phyloP scores from a whole-genome alignment of 371 early-diverging fungal species.

The Mucor velutinosus region DNA sequence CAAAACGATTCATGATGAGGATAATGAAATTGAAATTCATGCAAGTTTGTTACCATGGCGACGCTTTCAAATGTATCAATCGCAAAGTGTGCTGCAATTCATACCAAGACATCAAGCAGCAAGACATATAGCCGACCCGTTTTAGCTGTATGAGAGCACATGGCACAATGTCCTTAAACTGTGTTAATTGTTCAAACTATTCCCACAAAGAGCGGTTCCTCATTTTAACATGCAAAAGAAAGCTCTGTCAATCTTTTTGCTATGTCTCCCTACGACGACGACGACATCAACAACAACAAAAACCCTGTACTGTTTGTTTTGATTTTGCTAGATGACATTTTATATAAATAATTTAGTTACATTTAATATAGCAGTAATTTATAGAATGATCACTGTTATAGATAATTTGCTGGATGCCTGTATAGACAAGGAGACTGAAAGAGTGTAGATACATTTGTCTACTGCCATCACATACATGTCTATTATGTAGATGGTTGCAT shows the following conservation, averaged over 20 bases:
- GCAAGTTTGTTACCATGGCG: neutral
- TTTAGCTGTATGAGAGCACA: neutral
- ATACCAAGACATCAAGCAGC: too few species aligned
- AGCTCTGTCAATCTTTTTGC: too few species aligned
- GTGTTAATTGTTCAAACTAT: neutral
- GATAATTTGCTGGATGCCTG: neutral
- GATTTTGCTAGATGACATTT: slow-evolving; percentile 7
- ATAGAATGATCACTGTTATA: neutral
- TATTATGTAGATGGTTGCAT: neutral
- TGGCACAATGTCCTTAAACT: slow-evolving; percentile 2
- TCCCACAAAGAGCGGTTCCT: neutral
- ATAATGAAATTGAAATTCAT: slow-evolving; percentile 1
- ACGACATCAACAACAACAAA: too few species aligned
- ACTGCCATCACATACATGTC: neutral
- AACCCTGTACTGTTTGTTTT: slow-evolving; percentile 5
- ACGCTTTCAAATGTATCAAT: neutral
- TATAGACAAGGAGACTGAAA: neutral
- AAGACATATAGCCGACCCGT: neutral
- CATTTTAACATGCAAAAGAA: neutral
- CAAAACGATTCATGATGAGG: neutral
- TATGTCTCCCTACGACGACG: neutral
- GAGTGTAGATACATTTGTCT: neutral
- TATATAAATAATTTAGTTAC: slow-evolving; percentile 4
- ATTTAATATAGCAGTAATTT: slow-evolving; percentile 5
- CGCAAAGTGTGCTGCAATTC: neutral